Conservation (phyloP, 2,329 filamentous ascomycete species). For the Phaeosphaeriaceae sp. region DNA sequence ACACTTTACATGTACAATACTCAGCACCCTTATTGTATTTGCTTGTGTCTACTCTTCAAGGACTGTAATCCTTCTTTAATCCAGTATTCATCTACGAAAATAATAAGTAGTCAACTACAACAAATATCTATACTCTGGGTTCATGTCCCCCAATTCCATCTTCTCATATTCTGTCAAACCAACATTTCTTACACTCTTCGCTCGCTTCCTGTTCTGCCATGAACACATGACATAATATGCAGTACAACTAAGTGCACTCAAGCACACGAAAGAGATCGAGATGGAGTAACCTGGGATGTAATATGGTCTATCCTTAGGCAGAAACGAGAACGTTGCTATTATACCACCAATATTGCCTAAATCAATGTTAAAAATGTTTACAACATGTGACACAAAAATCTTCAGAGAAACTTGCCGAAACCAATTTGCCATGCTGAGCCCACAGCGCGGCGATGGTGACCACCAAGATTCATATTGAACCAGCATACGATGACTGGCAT, state of each 20-base stretch:
- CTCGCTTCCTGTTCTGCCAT: slow-evolving; percentile 66
- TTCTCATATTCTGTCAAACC: slow-evolving; percentile 67
- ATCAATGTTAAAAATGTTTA: slow-evolving; percentile 35
- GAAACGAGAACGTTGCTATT: slow-evolving; percentile 59
- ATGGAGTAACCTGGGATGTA: slow-evolving; percentile 80
- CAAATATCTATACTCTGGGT: slow-evolving; percentile 65
- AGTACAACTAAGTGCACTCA: slow-evolving; percentile 68
- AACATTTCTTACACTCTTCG: slow-evolving; percentile 54
- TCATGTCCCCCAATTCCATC: slow-evolving; percentile 65
- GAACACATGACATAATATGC: slow-evolving; percentile 66
- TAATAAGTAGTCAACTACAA: no score
- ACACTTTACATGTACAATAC: neutral
- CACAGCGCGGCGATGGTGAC: slow-evolving; percentile 57
- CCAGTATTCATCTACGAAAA: no score
- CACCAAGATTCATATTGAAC: slow-evolving; percentile 62
- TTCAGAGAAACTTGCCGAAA: slow-evolving; percentile 40
- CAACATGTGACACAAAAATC: no score
- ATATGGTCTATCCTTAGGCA: slow-evolving; percentile 66
- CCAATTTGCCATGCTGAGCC: slow-evolving; percentile 59
- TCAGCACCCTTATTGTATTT: neutral
- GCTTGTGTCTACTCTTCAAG: neutral
- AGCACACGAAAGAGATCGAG: slow-evolving; percentile 72
- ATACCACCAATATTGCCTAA: slow-evolving; percentile 60
- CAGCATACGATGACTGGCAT: slow-evolving; percentile 78
- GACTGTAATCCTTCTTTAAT: neutral